Percentiles rank a stretch among this genome's conserved stretches.
These are phyloP conservation scores for Exidia glandulosa DNA, from an alignment of 768 basidiomycete species.

Conservation along the genomic window DNA sequence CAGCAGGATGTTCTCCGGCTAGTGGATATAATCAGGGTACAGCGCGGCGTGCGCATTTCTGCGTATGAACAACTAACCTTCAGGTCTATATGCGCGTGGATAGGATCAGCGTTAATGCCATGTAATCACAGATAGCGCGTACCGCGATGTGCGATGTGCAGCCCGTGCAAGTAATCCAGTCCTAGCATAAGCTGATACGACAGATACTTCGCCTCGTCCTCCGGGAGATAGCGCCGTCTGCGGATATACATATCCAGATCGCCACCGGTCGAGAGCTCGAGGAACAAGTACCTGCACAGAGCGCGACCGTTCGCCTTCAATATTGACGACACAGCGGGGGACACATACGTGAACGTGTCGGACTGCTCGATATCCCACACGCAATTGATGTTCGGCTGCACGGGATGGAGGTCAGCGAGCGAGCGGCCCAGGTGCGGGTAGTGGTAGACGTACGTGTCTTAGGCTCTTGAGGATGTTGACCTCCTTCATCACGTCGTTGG, in stretches of 20 bases:
- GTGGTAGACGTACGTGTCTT: conserved; percentile 46
- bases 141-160: conserved; percentile 73
- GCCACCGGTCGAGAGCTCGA: conserved; percentile 76
- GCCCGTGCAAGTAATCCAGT: conserved; percentile 58
- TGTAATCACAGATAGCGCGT: conserved; percentile 8
- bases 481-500: conserved; percentile 60
- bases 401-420: conserved; percentile 29
- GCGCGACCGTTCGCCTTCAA: conserved; percentile 52
- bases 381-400: conserved; percentile 70
- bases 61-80: conserved; percentile 31
- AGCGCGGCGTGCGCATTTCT: conserved; percentile 32
- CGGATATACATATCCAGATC: conserved; percentile 83
- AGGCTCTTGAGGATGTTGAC: conserved; percentile 61
- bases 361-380: conserved; percentile 60
- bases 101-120: background rate
- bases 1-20: conserved; percentile 81
- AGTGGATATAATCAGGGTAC: conserved; percentile 24
- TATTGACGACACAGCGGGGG: conserved; percentile 19
- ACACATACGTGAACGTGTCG: conserved; percentile 42
- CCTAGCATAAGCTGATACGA: conserved; percentile 71
- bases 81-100: conserved; percentile 33
- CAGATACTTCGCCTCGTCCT: conserved; percentile 76
- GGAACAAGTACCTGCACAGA: conserved; percentile 59
- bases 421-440: conserved; percentile 15
- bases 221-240: conserved; percentile 49